Evolutionary conservation across 169 alveolate species (phyloP), one percentile per base, ranked within the genome.

Genomic region (Babesia sp.): DNA sequence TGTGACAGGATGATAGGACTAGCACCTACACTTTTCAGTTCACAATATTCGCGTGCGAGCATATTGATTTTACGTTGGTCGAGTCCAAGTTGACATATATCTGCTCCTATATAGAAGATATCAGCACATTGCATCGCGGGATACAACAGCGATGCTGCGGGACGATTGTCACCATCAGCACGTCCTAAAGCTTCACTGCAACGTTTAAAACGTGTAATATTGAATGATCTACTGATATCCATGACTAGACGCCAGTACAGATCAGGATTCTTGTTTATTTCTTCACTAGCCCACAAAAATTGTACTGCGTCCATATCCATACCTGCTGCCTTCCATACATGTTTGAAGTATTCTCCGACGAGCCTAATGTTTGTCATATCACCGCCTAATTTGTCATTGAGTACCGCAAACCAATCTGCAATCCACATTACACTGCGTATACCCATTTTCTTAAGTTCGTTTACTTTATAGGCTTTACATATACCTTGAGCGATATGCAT

Each of bases 321-420:
- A 39, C 99, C 99, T 33, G 99, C 98, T 22, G 99, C 99, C 86
- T 94, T 96, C 99, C 99, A 98, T 9, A 97, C 97, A 72, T 98
- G 99, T 16, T 97, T 93, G 77, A 98, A 95, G 83, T 98, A 98
- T 83, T 96, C 93, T 7, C 99, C 99, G 2, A 97, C 98, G 50
- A 90, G 91, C 67, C 90, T 87, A 50, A 95, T 94, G 90, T 97
- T 97, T 48, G 93, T 92, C 46, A 97, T 67, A 69, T 98, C 99
- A 0, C 99, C 99, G 1, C 98, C 99, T 98, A 98, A 93, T 85
- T 98, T 98, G 81, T 97, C 97, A 84, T 98, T 98, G 58, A 98
- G 95, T 82, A 97, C 91, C 9, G 99, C 99, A 84, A 96, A 97
- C 99, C 99, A 98, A 78, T 98, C 99, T 3, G 99, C 99, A n/a